phyloP scores from a whole-genome alignment of 495 filamentous ascomycete species.

The Bacidia rubella region DNA sequence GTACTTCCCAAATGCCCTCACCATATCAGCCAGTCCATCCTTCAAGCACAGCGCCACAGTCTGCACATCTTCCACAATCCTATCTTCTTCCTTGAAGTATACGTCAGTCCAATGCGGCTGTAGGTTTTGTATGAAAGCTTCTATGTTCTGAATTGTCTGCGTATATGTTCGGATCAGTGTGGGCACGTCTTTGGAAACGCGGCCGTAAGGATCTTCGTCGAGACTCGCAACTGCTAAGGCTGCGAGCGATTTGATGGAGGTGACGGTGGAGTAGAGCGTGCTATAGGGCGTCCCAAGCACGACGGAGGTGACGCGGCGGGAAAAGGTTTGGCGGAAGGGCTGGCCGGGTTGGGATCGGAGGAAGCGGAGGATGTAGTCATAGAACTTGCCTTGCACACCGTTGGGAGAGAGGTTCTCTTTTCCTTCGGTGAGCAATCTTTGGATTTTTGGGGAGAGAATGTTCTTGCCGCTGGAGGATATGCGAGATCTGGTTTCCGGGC shows the following conservation, averaged over 20 bases:
- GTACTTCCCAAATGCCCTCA: constrained; percentile 59
- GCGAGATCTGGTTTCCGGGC: neutral
- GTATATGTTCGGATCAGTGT: constrained; percentile 58
- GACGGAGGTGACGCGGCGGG: constrained; percentile 41
- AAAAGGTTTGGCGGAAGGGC: constrained; percentile 58
- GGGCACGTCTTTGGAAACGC: constrained; percentile 67
- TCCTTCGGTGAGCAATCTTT: constrained; percentile 30
- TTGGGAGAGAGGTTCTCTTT: constrained; percentile 29
- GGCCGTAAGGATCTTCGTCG: constrained; percentile 73
- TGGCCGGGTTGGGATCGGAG: constrained; percentile 46
- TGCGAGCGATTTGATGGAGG: constrained; percentile 57
- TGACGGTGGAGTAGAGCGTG: constrained; percentile 47
- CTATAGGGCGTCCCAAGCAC: constrained; percentile 59
- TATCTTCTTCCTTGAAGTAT: constrained; percentile 30
- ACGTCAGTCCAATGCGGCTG: constrained; percentile 76
- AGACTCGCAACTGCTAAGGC: constrained; percentile 58
- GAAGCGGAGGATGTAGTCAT: constrained; percentile 24
- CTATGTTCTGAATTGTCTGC: constrained; percentile 49
- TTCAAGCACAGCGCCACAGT: constrained; percentile 45
- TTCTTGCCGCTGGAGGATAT: constrained; percentile 1
- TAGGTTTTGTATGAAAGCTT: constrained; percentile 48
- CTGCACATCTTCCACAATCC: constrained; percentile 44
- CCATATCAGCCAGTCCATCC: constrained; percentile 42
- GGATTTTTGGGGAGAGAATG: constrained; percentile 2
- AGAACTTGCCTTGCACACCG: constrained; percentile 26